phyloP scores from a whole-genome alignment of 106 monocot genomes.

The Allium sativum region DNA sequence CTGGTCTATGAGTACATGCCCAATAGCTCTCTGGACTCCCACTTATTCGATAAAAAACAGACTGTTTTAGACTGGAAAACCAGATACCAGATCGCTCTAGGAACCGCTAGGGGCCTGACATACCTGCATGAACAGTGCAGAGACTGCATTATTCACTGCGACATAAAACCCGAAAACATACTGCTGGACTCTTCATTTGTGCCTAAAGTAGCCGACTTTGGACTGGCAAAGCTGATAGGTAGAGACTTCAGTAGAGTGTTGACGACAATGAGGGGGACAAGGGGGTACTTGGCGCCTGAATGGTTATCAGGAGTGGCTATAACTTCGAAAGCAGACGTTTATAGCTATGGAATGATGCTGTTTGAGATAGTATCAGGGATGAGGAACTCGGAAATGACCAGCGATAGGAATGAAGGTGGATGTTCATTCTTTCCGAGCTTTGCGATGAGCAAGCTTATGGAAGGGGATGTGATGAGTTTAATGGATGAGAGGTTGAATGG shows the following conservation, averaged over 20 bases:
- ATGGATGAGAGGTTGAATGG: conserved; percentile 16
- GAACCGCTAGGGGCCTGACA: conserved; percentile 22
- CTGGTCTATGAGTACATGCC: conserved; percentile 30
- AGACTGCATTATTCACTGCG: conserved; percentile 34
- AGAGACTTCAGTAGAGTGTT: conserved; percentile 29
- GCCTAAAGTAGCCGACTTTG: conserved; percentile 36
- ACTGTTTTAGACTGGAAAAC: conserved; percentile 14
- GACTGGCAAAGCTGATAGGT: conserved; percentile 31
- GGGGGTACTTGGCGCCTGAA: conserved; percentile 32
- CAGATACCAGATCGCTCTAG: conserved; percentile 24
- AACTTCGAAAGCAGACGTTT: conserved; percentile 31
- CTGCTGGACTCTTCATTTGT: conserved; percentile 17
- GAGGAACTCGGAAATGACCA: conserved; percentile 10
- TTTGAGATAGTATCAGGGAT: conserved; percentile 27
- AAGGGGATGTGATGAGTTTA: conserved; percentile 4
- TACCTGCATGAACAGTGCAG: conserved; percentile 36
- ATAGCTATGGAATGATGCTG: conserved; percentile 35
- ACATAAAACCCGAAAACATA: conserved; percentile 39
- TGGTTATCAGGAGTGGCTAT: conserved; percentile 31
- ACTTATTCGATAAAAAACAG: neutral
- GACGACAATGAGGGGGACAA: conserved; percentile 32
- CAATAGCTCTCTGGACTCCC: conserved; percentile 22
- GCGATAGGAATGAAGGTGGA: no score
- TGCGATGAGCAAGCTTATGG: no score
- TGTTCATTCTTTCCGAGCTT: no score